Evolutionary conservation across 164 flowering plant species (phyloP).

Genomic region (Berberis thunbergii): DNA sequence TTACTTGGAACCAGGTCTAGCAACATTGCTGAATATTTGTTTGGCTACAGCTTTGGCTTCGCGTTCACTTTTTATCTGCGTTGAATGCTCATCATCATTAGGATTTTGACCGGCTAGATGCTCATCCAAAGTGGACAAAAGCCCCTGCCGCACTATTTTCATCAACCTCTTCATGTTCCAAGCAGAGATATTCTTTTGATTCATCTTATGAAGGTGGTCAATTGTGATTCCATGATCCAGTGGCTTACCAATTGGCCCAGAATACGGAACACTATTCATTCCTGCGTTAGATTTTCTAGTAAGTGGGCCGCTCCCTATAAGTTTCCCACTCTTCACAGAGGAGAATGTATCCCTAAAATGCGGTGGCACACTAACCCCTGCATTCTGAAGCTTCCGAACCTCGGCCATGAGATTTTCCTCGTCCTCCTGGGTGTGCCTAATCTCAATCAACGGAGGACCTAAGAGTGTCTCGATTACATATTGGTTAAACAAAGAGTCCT

Average conservation of each 20-base stretch:
- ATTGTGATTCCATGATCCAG: slow-evolving; percentile 36
- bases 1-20: slow-evolving; percentile 46
- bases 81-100: slow-evolving; percentile 31
- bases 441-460: slow-evolving; percentile 38
- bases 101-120: slow-evolving; percentile 14
- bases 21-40: slow-evolving; percentile 51
- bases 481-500: slow-evolving; percentile 48
- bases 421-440: slow-evolving; percentile 21
- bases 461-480: slow-evolving; percentile 56
- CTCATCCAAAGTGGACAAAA: slow-evolving; percentile 51
- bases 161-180: slow-evolving; percentile 74
- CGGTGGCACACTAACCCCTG: slow-evolving; percentile 34
- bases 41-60: slow-evolving; percentile 58
- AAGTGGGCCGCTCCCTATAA: slow-evolving; percentile 14
- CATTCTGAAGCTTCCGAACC: slow-evolving; percentile 34
- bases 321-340: slow-evolving; percentile 14
- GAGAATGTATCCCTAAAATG: slow-evolving; percentile 23
- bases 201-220: slow-evolving; percentile 52
- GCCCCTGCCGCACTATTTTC: slow-evolving; percentile 43
- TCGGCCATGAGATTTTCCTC: slow-evolving; percentile 35
- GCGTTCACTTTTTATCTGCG: slow-evolving; percentile 39
- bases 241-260: slow-evolving; percentile 17
- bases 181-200: slow-evolving; percentile 57
- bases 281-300: slow-evolving; percentile 14
- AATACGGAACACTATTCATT: slow-evolving; percentile 24